These are phyloP conservation scores for Amanita fuliginea DNA, from an alignment of 768 basidiomycete genomes.

Conservation along the genomic window DNA sequence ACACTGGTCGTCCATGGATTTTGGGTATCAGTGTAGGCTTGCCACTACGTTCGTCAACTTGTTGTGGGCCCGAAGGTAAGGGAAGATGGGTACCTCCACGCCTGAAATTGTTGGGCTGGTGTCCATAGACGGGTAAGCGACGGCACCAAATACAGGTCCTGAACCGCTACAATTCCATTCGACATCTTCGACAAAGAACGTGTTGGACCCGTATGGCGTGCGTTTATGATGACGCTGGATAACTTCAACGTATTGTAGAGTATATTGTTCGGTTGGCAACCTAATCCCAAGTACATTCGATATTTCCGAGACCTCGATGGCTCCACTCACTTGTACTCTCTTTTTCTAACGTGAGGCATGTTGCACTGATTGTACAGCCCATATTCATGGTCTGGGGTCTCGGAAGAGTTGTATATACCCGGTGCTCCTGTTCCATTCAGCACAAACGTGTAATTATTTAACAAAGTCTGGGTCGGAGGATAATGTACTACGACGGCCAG, in stretches of 20 bases:
- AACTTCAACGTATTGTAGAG: slow-evolving; percentile 36
- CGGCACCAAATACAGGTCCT: slow-evolving; percentile 25
- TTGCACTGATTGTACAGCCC: slow-evolving; percentile 44
- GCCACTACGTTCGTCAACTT: slow-evolving; percentile 24
- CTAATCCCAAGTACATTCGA: slow-evolving; percentile 11
- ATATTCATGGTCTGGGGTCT: slow-evolving; percentile 26
- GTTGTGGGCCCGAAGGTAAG: neutral
- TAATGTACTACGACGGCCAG: slow-evolving; percentile 15
- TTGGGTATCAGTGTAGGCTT: slow-evolving; percentile 21
- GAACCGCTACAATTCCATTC: slow-evolving; percentile 31
- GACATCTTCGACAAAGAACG: slow-evolving; percentile 37
- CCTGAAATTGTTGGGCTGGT: slow-evolving; percentile 18
- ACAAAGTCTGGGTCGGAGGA: slow-evolving; percentile 24
- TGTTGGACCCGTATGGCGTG: slow-evolving; percentile 39
- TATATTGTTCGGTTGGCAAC: slow-evolving; percentile 22
- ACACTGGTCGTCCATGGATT: slow-evolving; percentile 33
- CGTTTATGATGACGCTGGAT: slow-evolving; percentile 46
- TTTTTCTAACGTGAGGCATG: slow-evolving; percentile 37
- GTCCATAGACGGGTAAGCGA: slow-evolving; percentile 11
- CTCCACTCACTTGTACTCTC: slow-evolving; percentile 31
- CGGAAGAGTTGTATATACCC: slow-evolving; percentile 33
- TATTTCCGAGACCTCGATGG: neutral
- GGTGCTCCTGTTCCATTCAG: slow-evolving; percentile 32
- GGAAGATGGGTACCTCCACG: slow-evolving; percentile 19
- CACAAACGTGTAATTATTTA: slow-evolving; percentile 33